Percentiles rank a stretch among this genome's conserved stretches.
Conservation (phyloP, 2,329 filamentous ascomycete genomes). For the Neofusicoccum laricinum region DNA sequence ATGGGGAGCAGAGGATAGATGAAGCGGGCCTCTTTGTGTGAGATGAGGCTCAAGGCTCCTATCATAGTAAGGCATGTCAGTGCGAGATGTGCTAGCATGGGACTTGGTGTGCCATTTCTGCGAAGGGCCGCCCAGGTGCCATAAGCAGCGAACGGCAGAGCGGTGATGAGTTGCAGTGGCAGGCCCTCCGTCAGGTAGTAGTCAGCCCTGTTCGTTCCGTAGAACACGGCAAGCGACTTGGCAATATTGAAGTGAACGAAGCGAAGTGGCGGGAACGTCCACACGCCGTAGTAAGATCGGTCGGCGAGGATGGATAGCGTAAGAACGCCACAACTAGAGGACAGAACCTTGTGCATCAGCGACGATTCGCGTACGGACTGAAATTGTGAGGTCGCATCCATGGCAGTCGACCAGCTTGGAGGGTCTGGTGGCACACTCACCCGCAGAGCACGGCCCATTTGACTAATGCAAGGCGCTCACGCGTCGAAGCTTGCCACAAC, state of each 20-base stretch:
- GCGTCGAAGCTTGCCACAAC: constrained; percentile 44
- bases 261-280: constrained; percentile 83
- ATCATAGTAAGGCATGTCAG: constrained; percentile 56
- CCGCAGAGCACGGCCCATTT: constrained; percentile 64
- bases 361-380: background rate
- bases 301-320: constrained; percentile 66
- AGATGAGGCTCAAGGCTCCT: constrained; percentile 69
- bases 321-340: constrained; percentile 55
- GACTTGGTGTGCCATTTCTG: background rate
- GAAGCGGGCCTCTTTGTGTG: constrained; percentile 97
- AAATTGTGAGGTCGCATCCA: constrained; percentile 10
- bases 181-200: constrained; percentile 92
- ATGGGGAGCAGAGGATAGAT: constrained; percentile 87
- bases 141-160: constrained; percentile 69
- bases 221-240: constrained; percentile 86
- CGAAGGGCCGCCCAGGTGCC: constrained; percentile 53
- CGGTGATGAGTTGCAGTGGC: constrained; percentile 80
- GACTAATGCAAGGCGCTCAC: constrained; percentile 52
- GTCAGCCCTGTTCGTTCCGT: constrained; percentile 84
- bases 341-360: background rate
- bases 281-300: constrained; percentile 74
- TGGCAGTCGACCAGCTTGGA: background rate
- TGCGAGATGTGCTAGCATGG: constrained; percentile 25
- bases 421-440: constrained; percentile 30
- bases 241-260: constrained; percentile 90